Percentiles rank a stretch among this genome's conserved stretches.
Conservation (phyloP, 2,329 filamentous ascomycete species). For the Neopestalotiopsis sp. region DNA sequence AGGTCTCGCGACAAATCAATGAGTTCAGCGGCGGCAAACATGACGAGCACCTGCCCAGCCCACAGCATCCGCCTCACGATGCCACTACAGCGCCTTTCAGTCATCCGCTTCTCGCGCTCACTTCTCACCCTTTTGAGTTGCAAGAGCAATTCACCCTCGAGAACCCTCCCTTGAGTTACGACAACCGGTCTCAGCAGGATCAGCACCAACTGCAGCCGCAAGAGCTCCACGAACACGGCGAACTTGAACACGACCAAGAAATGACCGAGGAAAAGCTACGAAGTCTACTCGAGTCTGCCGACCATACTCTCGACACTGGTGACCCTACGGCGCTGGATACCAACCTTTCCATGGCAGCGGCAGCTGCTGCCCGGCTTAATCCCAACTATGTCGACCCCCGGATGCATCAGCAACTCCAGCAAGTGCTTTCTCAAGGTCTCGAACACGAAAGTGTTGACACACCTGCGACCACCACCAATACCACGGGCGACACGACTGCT, state of each 20-base stretch:
- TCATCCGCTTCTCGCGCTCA: constrained; percentile 19
- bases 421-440: not conserved
- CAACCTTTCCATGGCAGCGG: constrained; percentile 61
- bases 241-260: constrained; percentile 24
- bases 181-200: constrained; percentile 31
- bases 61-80: constrained; percentile 42
- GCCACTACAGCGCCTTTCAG: constrained; percentile 13
- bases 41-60: constrained; percentile 55
- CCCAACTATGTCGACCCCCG: constrained; percentile 61
- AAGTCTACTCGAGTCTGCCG: constrained; percentile 45
- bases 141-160: constrained; percentile 66
- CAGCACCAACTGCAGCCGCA: constrained; percentile 13
- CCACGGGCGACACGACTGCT: not conserved
- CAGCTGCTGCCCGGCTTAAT: constrained; percentile 61
- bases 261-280: constrained; percentile 57
- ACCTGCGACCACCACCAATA: not conserved
- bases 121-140: constrained; percentile 43
- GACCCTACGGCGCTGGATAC: constrained; percentile 49
- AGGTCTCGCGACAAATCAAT: constrained; percentile 79
- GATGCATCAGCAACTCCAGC: constrained; percentile 29
- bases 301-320: constrained; percentile 18
- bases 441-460: not conserved
- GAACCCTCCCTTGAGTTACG: constrained; percentile 58
- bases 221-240: constrained; percentile 1
- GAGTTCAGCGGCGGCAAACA: constrained; percentile 69